Evolutionary conservation across 148 eudicot genomes (phyloP), one percentile per base, ranked within the genome.

Genomic region (Vaccinium vitisidaea): DNA sequence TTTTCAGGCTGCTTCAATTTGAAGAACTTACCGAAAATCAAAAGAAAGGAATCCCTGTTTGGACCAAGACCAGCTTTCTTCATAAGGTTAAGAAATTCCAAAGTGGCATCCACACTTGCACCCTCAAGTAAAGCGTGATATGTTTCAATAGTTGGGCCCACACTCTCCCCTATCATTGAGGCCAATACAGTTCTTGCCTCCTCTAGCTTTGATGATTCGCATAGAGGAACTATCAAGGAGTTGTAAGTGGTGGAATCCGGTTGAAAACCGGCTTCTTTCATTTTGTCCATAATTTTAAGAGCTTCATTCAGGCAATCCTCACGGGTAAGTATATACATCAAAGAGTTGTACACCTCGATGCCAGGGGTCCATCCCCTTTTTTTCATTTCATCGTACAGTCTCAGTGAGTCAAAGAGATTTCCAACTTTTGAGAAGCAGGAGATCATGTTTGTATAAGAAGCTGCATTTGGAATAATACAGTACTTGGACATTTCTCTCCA

Each of bases 311-410:
- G 77, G 85, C 98, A 96, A 84, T 94, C 93, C 83, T 93, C 97
- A 84, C 80, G 88, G 83, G 93, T 82, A 84, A 96, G 90, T 39
- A 93, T 91, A 84, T 91, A 92, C n/a, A 93, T 83, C 85, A 96
- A 82, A 2, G 97, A 94, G 90, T 96, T 93, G 84, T 92, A 96
- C 56, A 96, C 99, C 55, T 87, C 89, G 53, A 89, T 58, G 55
- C 93, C 90, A 1, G 97, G 99, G 80, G 59, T 50, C 92, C 93
- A 93, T 46, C 89, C 96, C 86, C 90, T 87, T 85, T 90, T 94
- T 90, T 96, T 93, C 98, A 96, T 96, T 87, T 95, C 94, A 88
- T 95, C 98, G 67, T 89, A 96, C 79, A 96, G 87, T 84, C 98
- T 96, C 1, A 96, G 86, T 6, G 97, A 94, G 82, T 96, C 98